Evolutionary conservation across 371 early-diverging fungal species (phyloP), one percentile per base, ranked within the genome.

Genomic region (Mucor piriformis): DNA sequence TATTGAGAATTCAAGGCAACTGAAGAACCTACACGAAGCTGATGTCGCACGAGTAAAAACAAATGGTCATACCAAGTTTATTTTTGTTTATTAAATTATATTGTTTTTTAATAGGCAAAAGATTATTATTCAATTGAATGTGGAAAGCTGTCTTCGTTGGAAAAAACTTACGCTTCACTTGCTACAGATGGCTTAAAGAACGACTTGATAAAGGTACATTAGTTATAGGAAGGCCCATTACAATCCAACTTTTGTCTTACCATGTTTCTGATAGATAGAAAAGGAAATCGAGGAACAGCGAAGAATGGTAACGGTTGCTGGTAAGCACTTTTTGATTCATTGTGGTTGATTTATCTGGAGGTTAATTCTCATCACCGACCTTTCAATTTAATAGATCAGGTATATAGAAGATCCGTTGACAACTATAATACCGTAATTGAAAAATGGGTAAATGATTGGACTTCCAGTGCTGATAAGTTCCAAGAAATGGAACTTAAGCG

Each of bases 401-500:
- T 77, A 13, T 75, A 70, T 50, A 54, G 38, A 35, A 57, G 70
- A 50, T 66, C 81, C 13, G 60, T 69, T 15, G 76, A 73, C 7
- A 69, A 70, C 11, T 62, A 61, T 10, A 64, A 67, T 25, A 18
- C 52, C 8, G 70, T 77, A 1, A 73, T 70, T 21, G 61, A 61
- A 11, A 67, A 66, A 15, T 80, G 74, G 71, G 61, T 67, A 1
- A 27, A 62, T 24, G 70, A 71, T 47, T 77, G 77, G 74, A 61
- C 48, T 42, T 29, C 53, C 18, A 54, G 67, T 15, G 72, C 76
- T 38, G 64, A 75, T 57, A 48, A 61, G 7, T 76, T 65, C 50
- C 80, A 79, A 55, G 72, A 74, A 2, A 67, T 79, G 75, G 80
- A 79, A 50, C 63, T 72, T 6, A 69, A 71, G 16, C 63, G 77